These are phyloP conservation scores for Auriscalpium vulgare DNA, from an alignment of 768 basidiomycete species.

Conservation along the genomic window DNA sequence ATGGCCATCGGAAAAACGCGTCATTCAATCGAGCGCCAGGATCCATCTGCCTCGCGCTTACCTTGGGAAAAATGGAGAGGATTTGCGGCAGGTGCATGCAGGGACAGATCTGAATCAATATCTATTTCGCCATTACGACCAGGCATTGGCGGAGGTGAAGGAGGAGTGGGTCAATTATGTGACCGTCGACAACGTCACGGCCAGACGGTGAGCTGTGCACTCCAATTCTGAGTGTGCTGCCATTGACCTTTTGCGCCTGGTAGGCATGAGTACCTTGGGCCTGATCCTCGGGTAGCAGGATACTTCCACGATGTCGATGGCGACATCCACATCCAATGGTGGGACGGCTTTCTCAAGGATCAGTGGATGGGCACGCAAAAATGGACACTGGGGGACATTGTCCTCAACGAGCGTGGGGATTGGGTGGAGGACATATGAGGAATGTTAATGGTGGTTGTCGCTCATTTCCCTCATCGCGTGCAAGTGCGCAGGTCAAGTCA, in stretches of 20 bases:
- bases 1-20: constrained; percentile 31
- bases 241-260: background rate
- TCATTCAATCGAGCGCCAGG: constrained; percentile 22
- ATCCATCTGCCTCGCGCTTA: constrained; percentile 35
- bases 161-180: constrained; percentile 25
- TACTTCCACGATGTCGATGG: constrained; percentile 30
- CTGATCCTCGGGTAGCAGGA: constrained; percentile 36
- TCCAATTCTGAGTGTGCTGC: background rate
- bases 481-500: no score
- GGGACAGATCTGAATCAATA: constrained; percentile 33
- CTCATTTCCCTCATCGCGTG: no score
- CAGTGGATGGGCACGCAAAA: constrained; percentile 36
- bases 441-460: no score
- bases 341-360: constrained; percentile 35
- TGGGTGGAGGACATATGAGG: constrained; percentile 28
- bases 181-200: constrained; percentile 25
- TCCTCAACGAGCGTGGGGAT: constrained; percentile 24
- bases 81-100: constrained; percentile 23
- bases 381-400: constrained; percentile 30
- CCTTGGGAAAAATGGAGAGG: constrained; percentile 27
- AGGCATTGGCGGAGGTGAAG: constrained; percentile 16
- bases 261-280: constrained; percentile 38
- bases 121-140: constrained; percentile 24
- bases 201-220: constrained; percentile 22
- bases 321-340: constrained; percentile 35